Evolutionary conservation across 768 basidiomycete species (phyloP), one percentile per base, ranked within the genome.

Genomic region (Suillus variegatus): DNA sequence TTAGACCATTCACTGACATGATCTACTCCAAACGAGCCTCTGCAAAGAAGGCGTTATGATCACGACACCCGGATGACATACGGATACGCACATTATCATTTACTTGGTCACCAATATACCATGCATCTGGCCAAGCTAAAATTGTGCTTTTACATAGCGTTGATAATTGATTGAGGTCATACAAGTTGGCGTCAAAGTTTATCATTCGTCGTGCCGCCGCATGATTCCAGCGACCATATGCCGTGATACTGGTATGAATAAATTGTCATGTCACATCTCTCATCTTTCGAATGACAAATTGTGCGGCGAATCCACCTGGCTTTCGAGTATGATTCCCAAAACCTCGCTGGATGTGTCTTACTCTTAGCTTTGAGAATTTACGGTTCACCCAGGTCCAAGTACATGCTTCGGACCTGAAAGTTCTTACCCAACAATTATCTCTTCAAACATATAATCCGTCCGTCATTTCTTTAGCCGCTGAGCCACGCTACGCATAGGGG

Each of bases 1-100:
- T 6, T 49, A 90, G 88, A 16, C 91, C 91, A 0, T 93, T 93
- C 80, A 93, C 91, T 40, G 86, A 89, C 76, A 91, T 87, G 89
- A 93, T 93, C 65, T 93, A 93, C 73, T 80, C 87, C 41, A 86
- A 82, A 60, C 86, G 87, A 25, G 82, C 80, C 0, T 62, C 72
- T 22, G 61, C 67, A 8, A 56, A 52, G 52, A 73, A 77, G 68
- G 61, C 40, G 2, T 58, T 12, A 58, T 58, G 57, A 58, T 16
- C 18, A 58, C 57, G 22, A 58, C 38, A 36, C 25, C 25, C 6
- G 10, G 3, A 41, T 25, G 38, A 3, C 22, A 28, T 25, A 41
- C 25, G n/a, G 16, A 12, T 7, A 16, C n/a, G 3, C 16, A 41
- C 57, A 41, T 28, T 4, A 58, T 58, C 57, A 58, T 28, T 41